Base-by-base conservation (phyloP, 108 stramenopile species). In the Parietichytrium sp. region DNA sequence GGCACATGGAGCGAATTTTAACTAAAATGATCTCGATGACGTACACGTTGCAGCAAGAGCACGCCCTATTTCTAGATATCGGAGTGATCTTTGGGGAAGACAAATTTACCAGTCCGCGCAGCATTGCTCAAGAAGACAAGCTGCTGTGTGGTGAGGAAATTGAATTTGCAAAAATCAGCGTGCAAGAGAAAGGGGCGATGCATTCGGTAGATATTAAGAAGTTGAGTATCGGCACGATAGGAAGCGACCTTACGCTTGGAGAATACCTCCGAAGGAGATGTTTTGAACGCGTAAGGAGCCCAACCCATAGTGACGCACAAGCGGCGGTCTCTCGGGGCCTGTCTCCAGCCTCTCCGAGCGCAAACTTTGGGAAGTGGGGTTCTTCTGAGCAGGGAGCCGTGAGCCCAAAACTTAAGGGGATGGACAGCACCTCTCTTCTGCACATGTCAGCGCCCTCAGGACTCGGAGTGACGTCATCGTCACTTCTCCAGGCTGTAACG, bases 171-270 rank as follows among this genome's bases (percentile, higher is more conserved):
- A 72, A 72, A 23, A 38, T 72, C 6, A 42, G 36, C 38, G 42
- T 72, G 20, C 42, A 38, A n/a, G 55, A 72, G 55, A 72, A 72
- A 18, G 55, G 42, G 20, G 36, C 33, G 18, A 72, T 72, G 55
- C 55, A 72, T 1, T 38, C 55, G 12, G 55, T 38, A 16, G 55
- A 72, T n/a, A 27, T 18, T 1, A 72, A 72, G 38, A 16, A 18
- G 0, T 23, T 72, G 20, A 72, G 55, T 38, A 42, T 72, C 18
- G 55, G 55, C 4, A 72, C 55, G 20, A 72, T 72, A 42, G 55
- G 55, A n/a, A 72, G 55, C 55, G 55, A 72, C 42, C 55, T 72
- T 38, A 72, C 55, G 20, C 55, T 72, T 7, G 55, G 55, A 16
- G 55, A 72, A n/a, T 72, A 72, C 38, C 18, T 72, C 36, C 30